Conservation (phyloP, 2,329 filamentous ascomycete species). For the Rutstroemia sydowiana region DNA sequence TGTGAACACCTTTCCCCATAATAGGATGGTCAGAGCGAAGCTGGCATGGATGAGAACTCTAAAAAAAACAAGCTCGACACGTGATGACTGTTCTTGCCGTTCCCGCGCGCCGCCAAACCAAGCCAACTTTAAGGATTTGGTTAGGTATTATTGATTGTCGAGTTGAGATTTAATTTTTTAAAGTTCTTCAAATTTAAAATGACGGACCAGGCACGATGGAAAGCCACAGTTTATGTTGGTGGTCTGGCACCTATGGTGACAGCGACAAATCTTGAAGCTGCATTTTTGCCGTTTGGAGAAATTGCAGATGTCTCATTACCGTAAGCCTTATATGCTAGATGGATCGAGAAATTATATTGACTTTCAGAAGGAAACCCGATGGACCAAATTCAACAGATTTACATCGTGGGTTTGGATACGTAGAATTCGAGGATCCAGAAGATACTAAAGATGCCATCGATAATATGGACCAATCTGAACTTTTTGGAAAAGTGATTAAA, state of each 20-base stretch:
- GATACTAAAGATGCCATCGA: conserved; percentile 95
- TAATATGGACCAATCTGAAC: conserved; percentile 97
- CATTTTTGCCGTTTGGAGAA: conserved; percentile 95
- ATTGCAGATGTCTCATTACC: conserved; percentile 87
- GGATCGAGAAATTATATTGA: conserved; percentile 1
- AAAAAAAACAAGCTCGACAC: conserved; percentile 3
- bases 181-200: conserved; percentile 40
- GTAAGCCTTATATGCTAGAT: conserved; percentile 16
- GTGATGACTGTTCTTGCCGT: background rate
- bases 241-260: conserved; percentile 78
- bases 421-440: conserved; percentile 79
- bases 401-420: conserved; percentile 92
- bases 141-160: too few species aligned
- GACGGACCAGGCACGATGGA: conserved; percentile 77
- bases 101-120: background rate
- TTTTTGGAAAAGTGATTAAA: conserved; percentile 87
- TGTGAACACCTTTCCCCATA: conserved; percentile 12
- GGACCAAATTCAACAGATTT: conserved; percentile 67
- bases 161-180: background rate
- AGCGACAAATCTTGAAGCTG: conserved; percentile 68
- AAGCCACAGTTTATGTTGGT: conserved; percentile 87
- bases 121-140: too few species aligned
- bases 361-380: conserved; percentile 60
- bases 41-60: conserved; percentile 2
- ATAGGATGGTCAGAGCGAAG: conserved; percentile 10